Conservation (phyloP, 257 asterid genomes). For the Salvia hispanica region DNA sequence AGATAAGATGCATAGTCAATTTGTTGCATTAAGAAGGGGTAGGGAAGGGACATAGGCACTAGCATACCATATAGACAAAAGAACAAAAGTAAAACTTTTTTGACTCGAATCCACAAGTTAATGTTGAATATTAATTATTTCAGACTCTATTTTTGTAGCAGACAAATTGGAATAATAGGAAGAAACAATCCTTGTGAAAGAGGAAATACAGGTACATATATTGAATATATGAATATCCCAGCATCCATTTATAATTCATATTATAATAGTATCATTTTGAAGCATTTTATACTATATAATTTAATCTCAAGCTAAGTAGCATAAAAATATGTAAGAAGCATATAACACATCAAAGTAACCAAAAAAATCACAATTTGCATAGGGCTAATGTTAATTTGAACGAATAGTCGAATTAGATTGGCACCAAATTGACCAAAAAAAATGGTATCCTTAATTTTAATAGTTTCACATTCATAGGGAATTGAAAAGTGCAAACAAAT, state of each 20-base stretch:
- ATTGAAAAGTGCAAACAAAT: constrained; percentile 28
- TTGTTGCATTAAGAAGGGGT: constrained; percentile 25
- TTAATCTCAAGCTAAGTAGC: too few species aligned
- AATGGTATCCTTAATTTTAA: constrained; percentile 28
- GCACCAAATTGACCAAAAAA: constrained; percentile 37
- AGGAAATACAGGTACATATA: constrained; percentile 49
- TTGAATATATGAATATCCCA: constrained; percentile 29
- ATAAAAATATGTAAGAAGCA: not conserved
- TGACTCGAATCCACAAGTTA: not conserved
- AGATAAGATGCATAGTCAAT: constrained; percentile 9
- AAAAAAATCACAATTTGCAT: not conserved
- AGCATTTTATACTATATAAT: too few species aligned
- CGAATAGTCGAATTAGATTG: constrained; percentile 34
- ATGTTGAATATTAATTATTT: constrained; percentile 22
- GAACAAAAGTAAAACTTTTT: constrained; percentile 25
- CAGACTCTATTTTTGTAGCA: constrained; percentile 48
- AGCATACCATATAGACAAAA: constrained; percentile 29
- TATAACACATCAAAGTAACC: not conserved
- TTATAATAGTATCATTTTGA: too few species aligned
- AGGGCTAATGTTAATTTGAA: constrained; percentile 14
- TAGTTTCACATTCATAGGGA: constrained; percentile 37
- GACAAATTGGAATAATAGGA: constrained; percentile 52
- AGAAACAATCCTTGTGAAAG: constrained; percentile 44
- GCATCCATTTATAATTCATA: not conserved
- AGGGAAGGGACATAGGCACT: constrained; percentile 16